Evolutionary conservation across 2,329 filamentous ascomycete species (phyloP), one percentile per base, ranked within the genome.

Genomic region (Aspergillus arachidicola): DNA sequence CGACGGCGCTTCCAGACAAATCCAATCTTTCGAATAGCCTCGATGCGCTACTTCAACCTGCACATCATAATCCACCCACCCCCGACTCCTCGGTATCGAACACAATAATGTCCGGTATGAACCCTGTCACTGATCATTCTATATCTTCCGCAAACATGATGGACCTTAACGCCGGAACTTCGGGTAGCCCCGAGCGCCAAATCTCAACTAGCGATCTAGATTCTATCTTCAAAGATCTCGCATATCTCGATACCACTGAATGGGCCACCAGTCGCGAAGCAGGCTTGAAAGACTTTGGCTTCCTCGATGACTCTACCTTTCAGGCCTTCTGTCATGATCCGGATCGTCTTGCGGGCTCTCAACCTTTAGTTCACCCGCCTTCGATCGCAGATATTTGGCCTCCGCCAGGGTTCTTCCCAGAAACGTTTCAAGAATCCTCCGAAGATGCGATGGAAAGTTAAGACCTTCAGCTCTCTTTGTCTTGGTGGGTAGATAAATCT

Each of bases 241-340:
- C 79, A 38, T 79, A 81, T 68, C 73, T 81, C 7, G 79, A 81
- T 62, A 81, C 78, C 6, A 81, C 77, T 30, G 79, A 81, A 59
- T 81, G 79, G 79, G 72, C 78, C 2, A 76, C 68, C 34, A 79
- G 73, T 61, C 76, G 79, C 55, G 76, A 79, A 64, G 77, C 78
- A 28, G 77, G 75, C 0, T 67, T 81, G 34, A 79, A 76, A 61
- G 79, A 81, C 46, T 81, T 81, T 64, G 79, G 79, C 0, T 81
- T 81, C 56, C 65, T 77, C n/a, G 79, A 81, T 46, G 78, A 80
- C 55, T 76, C 68, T 23, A 80, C 79, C 2, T 81, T 81, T 60
- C 76, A 80, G 60, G 79, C 77, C 6, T 81, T 81, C 60, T 81
- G 79, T 34, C 78, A 81, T 65, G 79, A 81, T 60, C 79, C 79